These are phyloP conservation scores for Populus davidiana DNA, from an alignment of 345 rosid genomes.

Conservation along the genomic window DNA sequence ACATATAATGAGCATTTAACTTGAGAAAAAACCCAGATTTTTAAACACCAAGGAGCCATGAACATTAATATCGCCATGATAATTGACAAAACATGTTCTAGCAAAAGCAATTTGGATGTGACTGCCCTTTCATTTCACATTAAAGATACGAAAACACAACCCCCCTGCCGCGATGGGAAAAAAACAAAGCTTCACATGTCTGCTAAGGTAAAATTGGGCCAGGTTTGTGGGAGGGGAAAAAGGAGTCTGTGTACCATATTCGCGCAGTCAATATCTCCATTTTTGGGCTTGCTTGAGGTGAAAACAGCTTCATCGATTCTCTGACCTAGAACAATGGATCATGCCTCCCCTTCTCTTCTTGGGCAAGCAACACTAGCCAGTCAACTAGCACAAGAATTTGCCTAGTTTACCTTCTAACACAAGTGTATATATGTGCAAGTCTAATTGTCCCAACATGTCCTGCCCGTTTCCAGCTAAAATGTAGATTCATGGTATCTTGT, in stretches of 20 bases:
- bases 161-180: background rate
- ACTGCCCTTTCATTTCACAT: background rate
- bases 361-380: conserved; percentile 2
- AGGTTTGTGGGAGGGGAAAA: background rate
- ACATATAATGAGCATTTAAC: background rate
- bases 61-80: background rate
- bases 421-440: no score
- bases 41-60: background rate
- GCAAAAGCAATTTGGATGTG: no score
- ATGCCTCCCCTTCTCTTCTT: conserved; percentile 19
- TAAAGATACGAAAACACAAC: background rate
- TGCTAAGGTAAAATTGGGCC: background rate
- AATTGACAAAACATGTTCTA: background rate
- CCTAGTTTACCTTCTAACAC: no score
- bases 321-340: conserved; percentile 26
- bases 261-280: background rate
- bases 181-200: background rate
- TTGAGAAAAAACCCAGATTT: background rate
- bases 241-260: background rate
- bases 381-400: background rate
- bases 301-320: conserved; percentile 16
- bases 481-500: no score
- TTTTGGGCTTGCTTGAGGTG: conserved; percentile 16
- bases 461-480: no score
- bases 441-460: no score